These are phyloP conservation scores for Fusarium sp. DNA, from an alignment of 2,329 filamentous ascomycete genomes.

Conservation along the genomic window DNA sequence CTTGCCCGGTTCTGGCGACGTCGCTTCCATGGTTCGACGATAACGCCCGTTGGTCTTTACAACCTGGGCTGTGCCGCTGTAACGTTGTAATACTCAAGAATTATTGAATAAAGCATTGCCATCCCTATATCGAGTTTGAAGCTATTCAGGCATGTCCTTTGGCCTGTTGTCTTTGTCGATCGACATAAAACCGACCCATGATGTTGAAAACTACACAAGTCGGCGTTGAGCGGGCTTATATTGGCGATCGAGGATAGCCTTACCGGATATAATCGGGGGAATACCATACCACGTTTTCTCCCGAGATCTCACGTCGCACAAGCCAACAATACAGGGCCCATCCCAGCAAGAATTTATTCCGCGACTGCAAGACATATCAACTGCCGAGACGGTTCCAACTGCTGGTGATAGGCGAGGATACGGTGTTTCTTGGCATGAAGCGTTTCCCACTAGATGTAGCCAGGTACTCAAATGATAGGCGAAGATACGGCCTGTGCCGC, in stretches of 20 bases:
- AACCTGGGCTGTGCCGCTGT: neutral
- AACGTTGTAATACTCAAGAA: neutral
- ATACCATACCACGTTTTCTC: neutral
- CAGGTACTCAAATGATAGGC: neutral
- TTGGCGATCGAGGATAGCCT: neutral
- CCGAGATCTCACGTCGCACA: neutral
- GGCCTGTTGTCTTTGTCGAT: rapidly evolving
- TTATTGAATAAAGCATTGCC: neutral
- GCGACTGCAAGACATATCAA: neutral
- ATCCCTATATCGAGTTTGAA: neutral
- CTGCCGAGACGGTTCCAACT: neutral
- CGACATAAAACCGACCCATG: neutral
- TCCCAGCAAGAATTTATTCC: neutral
- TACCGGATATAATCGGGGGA: neutral
- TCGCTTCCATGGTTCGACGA: slow-evolving; percentile 26
- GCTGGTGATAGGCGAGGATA: neutral
- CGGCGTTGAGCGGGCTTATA: no score
- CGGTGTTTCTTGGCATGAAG: neutral
- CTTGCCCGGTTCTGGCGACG: slow-evolving; percentile 9
- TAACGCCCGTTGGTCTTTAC: neutral
- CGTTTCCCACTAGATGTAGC: no score
- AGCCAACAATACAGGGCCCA: neutral
- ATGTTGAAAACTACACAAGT: neutral
- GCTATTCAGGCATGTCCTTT: neutral
- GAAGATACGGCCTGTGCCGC: neutral